Evolutionary conservation across 352 stramenopile species (phyloP).

Genomic region (Pythium grandisporangium): DNA sequence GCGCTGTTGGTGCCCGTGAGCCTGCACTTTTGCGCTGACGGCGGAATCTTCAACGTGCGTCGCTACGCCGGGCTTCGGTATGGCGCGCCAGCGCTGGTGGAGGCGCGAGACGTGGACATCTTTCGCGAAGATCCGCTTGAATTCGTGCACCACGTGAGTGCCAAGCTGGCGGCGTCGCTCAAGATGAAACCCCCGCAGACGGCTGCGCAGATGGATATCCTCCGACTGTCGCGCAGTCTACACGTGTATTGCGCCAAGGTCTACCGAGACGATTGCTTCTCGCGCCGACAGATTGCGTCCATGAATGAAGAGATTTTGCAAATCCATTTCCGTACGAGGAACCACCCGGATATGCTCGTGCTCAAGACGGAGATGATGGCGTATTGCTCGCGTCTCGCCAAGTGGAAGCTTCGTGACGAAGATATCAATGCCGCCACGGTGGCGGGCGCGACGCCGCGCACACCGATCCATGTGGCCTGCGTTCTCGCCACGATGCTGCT

Average conservation of each 20-base stretch:
- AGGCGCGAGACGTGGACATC: constrained; percentile 42
- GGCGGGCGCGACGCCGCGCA: constrained; percentile 28
- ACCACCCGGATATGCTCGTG: constrained; percentile 58
- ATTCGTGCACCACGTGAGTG: constrained; percentile 54
- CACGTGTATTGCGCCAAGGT: constrained; percentile 67
- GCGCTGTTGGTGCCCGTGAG: constrained; percentile 52
- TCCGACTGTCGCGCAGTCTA: constrained; percentile 52
- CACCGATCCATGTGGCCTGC: constrained; percentile 33
- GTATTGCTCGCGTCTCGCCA: constrained; percentile 48
- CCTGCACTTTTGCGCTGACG: constrained; percentile 49
- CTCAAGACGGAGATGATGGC: constrained; percentile 56
- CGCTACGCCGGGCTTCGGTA: constrained; percentile 53
- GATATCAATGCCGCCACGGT: constrained; percentile 56
- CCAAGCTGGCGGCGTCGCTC: constrained; percentile 35
- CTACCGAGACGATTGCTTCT: constrained; percentile 61
- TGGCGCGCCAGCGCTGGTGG: constrained; percentile 50
- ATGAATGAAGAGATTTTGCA: constrained; percentile 79
- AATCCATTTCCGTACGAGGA: constrained; percentile 64
- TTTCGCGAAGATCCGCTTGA: constrained; percentile 55
- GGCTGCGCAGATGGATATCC: constrained; percentile 53
- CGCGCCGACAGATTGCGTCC: constrained; percentile 52
- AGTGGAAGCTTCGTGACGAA: constrained; percentile 56
- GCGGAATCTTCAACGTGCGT: constrained; percentile 29
- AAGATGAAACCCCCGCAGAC: constrained; percentile 48
- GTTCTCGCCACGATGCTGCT: constrained; percentile 27